These are phyloP conservation scores for Pyronema domesticum DNA, from an alignment of 495 filamentous ascomycete genomes.

Conservation along the genomic window DNA sequence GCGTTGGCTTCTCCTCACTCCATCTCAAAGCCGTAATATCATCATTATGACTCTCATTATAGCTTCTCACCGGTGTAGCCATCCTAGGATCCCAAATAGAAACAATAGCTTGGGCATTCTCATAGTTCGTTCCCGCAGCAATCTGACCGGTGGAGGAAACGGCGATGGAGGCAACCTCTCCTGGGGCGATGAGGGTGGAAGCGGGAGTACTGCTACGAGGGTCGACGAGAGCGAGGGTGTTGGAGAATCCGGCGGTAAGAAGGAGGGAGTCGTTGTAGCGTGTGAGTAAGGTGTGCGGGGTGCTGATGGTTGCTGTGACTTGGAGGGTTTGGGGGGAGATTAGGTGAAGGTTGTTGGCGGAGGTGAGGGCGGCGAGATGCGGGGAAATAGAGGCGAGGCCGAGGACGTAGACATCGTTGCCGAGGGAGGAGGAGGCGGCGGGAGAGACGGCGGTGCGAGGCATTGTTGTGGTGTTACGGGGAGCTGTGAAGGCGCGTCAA, in stretches of 20 bases:
- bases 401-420: constrained; percentile 32
- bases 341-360: constrained; percentile 37
- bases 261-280: constrained; percentile 31
- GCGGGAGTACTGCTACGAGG: constrained; percentile 19
- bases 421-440: constrained; percentile 29
- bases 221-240: constrained; percentile 38
- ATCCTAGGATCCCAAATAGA: constrained; percentile 44
- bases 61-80: constrained; percentile 32
- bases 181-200: constrained; percentile 32
- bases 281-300: constrained; percentile 29
- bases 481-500: not conserved
- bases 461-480: constrained; percentile 2
- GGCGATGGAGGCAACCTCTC: constrained; percentile 36
- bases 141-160: constrained; percentile 39
- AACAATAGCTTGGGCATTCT: constrained; percentile 52
- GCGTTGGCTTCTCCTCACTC: constrained; percentile 42
- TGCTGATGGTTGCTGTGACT: constrained; percentile 3
- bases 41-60: constrained; percentile 78
- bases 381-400: constrained; percentile 31
- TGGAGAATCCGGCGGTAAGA: constrained; percentile 32
- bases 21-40: constrained; percentile 75
- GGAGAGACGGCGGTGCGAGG: constrained; percentile 17
- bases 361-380: constrained; percentile 35
- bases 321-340: constrained; percentile 29
- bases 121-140: constrained; percentile 64